phyloP scores from a whole-genome alignment of 306 rosid species.

The Sphenostylis stenocarpa region DNA sequence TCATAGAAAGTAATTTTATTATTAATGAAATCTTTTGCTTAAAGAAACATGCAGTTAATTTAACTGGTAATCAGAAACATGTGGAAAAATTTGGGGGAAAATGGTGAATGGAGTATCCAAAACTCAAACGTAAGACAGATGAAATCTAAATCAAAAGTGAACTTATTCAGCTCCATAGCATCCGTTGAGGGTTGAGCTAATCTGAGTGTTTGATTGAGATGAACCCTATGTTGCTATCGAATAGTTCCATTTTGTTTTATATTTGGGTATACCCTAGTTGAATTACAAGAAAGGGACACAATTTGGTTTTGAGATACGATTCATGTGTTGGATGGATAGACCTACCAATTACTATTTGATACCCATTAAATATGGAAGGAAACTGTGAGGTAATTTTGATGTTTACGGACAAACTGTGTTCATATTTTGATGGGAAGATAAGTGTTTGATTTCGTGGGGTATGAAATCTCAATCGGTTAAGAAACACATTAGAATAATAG shows the following conservation, averaged over 20 bases:
- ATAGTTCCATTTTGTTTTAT: neutral
- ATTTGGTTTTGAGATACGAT: slow-evolving; percentile 21
- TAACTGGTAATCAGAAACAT: too few species aligned
- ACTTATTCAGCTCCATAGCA: too few species aligned
- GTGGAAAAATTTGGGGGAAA: too few species aligned
- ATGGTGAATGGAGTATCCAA: neutral
- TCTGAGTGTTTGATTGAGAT: neutral
- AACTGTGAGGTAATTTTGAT: slow-evolving; percentile 37
- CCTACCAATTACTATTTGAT: slow-evolving; percentile 47
- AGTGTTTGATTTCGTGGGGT: slow-evolving; percentile 71
- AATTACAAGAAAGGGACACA: neutral
- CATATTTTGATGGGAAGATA: slow-evolving; percentile 44
- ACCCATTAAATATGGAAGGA: slow-evolving; percentile 29
- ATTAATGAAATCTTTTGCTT: too few species aligned
- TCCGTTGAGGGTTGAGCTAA: neutral
- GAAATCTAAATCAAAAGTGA: too few species aligned
- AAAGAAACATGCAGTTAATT: too few species aligned
- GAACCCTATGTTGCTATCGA: neutral
- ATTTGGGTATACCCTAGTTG: neutral
- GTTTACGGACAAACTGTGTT: slow-evolving; percentile 46
- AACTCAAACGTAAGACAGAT: too few species aligned
- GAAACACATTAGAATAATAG: slow-evolving; percentile 46
- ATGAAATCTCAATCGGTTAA: slow-evolving; percentile 71
- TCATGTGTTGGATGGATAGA: slow-evolving; percentile 26
- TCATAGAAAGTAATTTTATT: neutral